phyloP scores from a whole-genome alignment of 1,284 basidiomycete species.

The Paramarasmius palmivorus region DNA sequence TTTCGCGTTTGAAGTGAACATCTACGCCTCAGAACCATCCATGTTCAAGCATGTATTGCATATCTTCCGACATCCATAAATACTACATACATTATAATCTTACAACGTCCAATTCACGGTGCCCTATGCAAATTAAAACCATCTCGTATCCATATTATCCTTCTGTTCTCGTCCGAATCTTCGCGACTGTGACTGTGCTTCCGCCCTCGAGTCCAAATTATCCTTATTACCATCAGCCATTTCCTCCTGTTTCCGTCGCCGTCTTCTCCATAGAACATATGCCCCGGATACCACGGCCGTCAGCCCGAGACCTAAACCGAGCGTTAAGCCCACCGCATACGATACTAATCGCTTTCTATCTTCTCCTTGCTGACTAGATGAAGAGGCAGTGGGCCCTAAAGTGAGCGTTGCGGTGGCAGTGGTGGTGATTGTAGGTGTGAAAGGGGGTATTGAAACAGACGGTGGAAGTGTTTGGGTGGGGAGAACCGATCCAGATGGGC shows the following conservation, averaged over 20 bases:
- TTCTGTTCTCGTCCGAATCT: too few species aligned
- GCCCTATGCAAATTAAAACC: constrained; percentile 3
- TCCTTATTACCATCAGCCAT: too few species aligned
- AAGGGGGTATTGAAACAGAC: constrained; percentile 30
- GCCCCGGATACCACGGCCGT: constrained; percentile 26
- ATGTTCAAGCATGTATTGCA: too few species aligned
- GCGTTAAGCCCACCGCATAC: constrained; percentile 37
- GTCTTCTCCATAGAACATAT: too few species aligned
- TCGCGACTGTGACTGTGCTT: too few species aligned
- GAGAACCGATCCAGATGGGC: constrained; percentile 38
- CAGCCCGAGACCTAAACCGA: constrained; percentile 42
- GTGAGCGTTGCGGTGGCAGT: constrained; percentile 17
- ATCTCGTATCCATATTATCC: constrained; percentile 5
- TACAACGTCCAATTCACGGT: too few species aligned
- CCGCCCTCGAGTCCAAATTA: background rate
- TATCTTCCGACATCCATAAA: too few species aligned
- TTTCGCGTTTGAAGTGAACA: too few species aligned
- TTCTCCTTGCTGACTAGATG: constrained; percentile 15
- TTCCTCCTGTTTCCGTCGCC: too few species aligned
- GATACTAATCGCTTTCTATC: constrained; percentile 23
- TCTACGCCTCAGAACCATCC: too few species aligned
- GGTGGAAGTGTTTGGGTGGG: constrained; percentile 41
- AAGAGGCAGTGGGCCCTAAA: too few species aligned
- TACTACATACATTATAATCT: too few species aligned
- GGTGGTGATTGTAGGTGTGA: constrained; percentile 17